Evolutionary conservation across 768 basidiomycete species (phyloP).

Genomic region (Exidia glandulosa): DNA sequence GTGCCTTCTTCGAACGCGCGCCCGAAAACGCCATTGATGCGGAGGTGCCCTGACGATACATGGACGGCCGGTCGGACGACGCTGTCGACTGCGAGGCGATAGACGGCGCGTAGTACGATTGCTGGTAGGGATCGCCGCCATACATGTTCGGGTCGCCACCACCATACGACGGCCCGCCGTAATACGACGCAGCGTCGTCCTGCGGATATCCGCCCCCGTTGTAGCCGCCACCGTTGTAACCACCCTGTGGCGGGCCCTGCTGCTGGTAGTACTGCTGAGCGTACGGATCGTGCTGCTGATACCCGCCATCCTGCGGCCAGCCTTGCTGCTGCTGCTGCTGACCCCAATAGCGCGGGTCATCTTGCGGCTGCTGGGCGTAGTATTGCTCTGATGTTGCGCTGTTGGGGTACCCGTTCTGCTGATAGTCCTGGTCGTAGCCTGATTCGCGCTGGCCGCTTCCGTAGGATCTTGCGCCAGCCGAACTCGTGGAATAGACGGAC

Average conservation of each 20-base stretch:
- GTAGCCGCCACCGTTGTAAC: background rate
- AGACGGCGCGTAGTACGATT: constrained; percentile 1
- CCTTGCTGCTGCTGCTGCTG: constrained; percentile 1
- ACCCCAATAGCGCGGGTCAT: constrained; percentile 7
- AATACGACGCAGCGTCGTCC: background rate
- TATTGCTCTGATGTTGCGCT: constrained; percentile 3
- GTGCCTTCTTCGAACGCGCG: constrained; percentile 60
- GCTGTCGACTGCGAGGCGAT: constrained; percentile 20
- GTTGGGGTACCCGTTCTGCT: background rate
- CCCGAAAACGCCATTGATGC: constrained; percentile 46
- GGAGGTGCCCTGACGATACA: constrained; percentile 48
- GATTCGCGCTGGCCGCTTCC: constrained; percentile 20
- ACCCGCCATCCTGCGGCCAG: background rate
- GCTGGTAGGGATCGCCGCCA: background rate
- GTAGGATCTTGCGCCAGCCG: constrained; percentile 19
- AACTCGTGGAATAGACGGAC: constrained; percentile 12
- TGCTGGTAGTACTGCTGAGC: background rate
- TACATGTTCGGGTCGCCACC: constrained; percentile 1
- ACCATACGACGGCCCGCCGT: background rate
- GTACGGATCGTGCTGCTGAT: background rate
- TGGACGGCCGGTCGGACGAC: constrained; percentile 44
- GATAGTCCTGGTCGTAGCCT: constrained; percentile 16
- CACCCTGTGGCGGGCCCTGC: background rate
- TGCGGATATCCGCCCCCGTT: background rate
- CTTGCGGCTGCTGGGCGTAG: constrained; percentile 8